Conservation (phyloP, 2,329 filamentous ascomycete species). For the Cordyceps cateniannulata region DNA sequence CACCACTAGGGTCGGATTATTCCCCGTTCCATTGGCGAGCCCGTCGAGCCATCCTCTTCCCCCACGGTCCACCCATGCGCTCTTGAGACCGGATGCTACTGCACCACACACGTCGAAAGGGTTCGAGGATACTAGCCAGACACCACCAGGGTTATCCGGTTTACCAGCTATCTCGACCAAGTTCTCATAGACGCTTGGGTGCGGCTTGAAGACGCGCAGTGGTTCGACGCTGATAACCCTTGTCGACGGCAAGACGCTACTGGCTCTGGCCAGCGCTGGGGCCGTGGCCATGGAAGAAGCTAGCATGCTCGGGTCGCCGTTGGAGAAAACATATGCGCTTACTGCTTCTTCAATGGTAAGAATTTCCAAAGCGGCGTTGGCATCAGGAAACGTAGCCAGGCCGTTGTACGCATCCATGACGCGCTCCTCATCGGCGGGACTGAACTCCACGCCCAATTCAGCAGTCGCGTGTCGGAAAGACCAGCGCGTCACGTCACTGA, state of each 20-base stretch:
- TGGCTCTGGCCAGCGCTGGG: conserved; percentile 44
- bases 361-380: conserved; percentile 43
- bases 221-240: conserved; percentile 57
- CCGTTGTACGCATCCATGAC: conserved; percentile 60
- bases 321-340: conserved; percentile 60
- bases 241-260: conserved; percentile 32
- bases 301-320: conserved; percentile 61
- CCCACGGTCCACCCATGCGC: conserved; percentile 60
- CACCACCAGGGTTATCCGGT: conserved; percentile 34
- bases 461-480: conserved; percentile 58
- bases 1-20: conserved; percentile 48
- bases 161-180: conserved; percentile 46
- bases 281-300: conserved; percentile 52
- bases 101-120: conserved; percentile 68
- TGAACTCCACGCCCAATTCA: conserved; percentile 45
- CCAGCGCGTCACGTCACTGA: conserved; percentile 55
- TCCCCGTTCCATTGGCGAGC: conserved; percentile 39
- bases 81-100: conserved; percentile 51
- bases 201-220: conserved; percentile 57
- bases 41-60: conserved; percentile 60
- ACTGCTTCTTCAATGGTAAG: conserved; percentile 36
- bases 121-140: conserved; percentile 68
- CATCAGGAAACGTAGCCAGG: conserved; percentile 59
- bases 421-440: conserved; percentile 33
- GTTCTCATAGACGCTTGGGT: conserved; percentile 54